Percentiles rank a stretch among this genome's conserved stretches.
phyloP scores from a whole-genome alignment of 179 eudicot genomes.

The Spergularia azorica region DNA sequence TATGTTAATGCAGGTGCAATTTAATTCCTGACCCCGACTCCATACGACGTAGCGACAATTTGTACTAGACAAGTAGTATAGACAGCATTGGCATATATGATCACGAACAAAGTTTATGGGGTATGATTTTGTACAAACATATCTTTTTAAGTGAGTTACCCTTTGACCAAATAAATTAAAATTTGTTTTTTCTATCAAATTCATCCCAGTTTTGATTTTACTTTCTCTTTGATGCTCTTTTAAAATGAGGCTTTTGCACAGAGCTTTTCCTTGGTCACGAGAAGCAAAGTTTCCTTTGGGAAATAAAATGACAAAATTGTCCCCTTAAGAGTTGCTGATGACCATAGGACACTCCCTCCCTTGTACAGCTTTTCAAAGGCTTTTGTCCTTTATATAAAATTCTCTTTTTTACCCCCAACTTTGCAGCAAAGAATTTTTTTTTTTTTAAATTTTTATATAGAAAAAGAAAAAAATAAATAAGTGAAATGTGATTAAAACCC shows the following conservation, averaged over 20 bases:
- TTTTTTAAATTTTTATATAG: no score
- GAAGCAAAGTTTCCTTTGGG: slow-evolving; percentile 36
- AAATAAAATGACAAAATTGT: slow-evolving; percentile 41
- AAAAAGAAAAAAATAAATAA: neutral
- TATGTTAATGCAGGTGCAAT: no score
- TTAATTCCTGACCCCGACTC: no score
- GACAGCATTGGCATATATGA: no score
- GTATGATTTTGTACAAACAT: neutral
- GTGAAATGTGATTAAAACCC: slow-evolving; percentile 1
- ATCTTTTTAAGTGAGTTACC: neutral
- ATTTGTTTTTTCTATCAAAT: neutral
- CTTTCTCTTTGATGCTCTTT: slow-evolving; percentile 20
- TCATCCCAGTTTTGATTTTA: neutral
- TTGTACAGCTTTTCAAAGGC: slow-evolving; percentile 44
- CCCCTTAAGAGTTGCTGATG: slow-evolving; percentile 24
- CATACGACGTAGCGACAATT: no score
- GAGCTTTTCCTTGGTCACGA: slow-evolving; percentile 39
- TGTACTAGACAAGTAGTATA: no score
- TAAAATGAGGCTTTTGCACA: slow-evolving; percentile 28
- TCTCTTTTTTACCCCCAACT: slow-evolving; percentile 25
- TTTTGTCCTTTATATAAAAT: slow-evolving; percentile 31
- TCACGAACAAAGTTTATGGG: no score
- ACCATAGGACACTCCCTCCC: slow-evolving; percentile 28
- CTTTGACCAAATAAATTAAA: slow-evolving; percentile 28
- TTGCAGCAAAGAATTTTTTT: slow-evolving; percentile 23